Conservation (phyloP, 306 rosid genomes). For the Acacia crassicarpa region DNA sequence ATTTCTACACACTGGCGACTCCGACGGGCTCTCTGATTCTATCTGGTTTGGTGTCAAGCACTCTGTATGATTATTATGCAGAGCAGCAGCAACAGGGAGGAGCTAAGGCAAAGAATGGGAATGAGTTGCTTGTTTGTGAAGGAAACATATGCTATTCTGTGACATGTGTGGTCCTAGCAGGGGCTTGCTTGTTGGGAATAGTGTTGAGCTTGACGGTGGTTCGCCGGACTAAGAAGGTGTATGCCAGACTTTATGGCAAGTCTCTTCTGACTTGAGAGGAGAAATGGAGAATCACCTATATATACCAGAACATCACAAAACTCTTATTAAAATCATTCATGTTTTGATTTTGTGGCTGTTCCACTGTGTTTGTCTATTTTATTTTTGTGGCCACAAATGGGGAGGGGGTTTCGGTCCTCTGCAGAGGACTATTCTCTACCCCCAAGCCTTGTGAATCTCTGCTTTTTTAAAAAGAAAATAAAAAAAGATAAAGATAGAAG, state of each 20-base stretch:
- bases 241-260: conserved; percentile 54
- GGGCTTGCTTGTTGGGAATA: conserved; percentile 55
- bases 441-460: no score
- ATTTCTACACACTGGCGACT: conserved; percentile 59
- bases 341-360: background rate
- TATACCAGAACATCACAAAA: background rate
- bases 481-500: no score
- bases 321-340: background rate
- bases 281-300: background rate
- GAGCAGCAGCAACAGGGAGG: conserved; percentile 59
- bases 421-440: no score
- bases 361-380: background rate
- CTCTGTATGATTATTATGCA: conserved; percentile 68
- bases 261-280: conserved; percentile 27
- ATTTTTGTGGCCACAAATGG: background rate
- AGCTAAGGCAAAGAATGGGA: conserved; percentile 14
- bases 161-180: conserved; percentile 62
- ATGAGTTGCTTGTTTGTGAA: conserved; percentile 48
- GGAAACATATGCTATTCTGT: conserved; percentile 69
- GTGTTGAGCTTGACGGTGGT: conserved; percentile 51
- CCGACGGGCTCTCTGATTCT: conserved; percentile 74
- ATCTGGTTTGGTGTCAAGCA: conserved; percentile 64
- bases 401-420: no score
- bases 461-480: no score
- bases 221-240: conserved; percentile 58